phyloP scores from a whole-genome alignment of 2,329 filamentous ascomycete species.

The Colletotrichum orbiculare region DNA sequence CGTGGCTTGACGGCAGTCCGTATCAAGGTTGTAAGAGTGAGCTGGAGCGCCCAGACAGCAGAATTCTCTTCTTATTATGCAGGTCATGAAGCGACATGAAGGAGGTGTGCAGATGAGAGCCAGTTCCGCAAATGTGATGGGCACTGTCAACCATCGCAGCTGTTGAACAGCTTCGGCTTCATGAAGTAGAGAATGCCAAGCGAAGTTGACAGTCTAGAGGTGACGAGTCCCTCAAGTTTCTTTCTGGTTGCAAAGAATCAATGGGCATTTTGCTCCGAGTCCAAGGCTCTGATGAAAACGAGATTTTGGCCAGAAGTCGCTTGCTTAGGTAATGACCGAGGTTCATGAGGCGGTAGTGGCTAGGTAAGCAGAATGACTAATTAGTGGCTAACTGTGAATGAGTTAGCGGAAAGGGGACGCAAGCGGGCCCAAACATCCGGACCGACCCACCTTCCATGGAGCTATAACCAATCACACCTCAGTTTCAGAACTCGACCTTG shows the following conservation, averaged over 20 bases:
- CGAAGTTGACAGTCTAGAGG: too few species aligned
- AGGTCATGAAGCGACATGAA: background rate
- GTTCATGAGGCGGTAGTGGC: too few species aligned
- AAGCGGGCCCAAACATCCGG: slow-evolving; percentile 12
- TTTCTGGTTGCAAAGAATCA: background rate
- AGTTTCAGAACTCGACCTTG: slow-evolving; percentile 34
- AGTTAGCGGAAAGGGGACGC: slow-evolving; percentile 14
- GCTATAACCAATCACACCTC: slow-evolving; percentile 20
- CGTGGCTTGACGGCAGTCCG: slow-evolving; percentile 7
- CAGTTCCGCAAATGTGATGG: too few species aligned
- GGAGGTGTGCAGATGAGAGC: too few species aligned
- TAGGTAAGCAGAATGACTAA: slow-evolving; percentile 6
- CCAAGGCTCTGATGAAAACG: too few species aligned
- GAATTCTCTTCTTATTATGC: too few species aligned
- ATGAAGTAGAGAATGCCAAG: too few species aligned
- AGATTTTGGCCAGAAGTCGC: background rate
- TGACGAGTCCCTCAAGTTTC: background rate
- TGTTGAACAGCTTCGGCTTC: background rate
- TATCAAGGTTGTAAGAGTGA: background rate
- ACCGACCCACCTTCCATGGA: slow-evolving; percentile 1
- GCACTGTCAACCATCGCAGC: too few species aligned
- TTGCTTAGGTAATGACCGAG: too few species aligned
- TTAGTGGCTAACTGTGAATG: background rate
- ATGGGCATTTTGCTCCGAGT: too few species aligned
- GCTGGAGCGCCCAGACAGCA: too few species aligned